A percentile compares a stretch with the other conserved stretches of the same genome.
phyloP scores from a whole-genome alignment of 2,329 filamentous ascomycete genomes.

The Tolypocladium pustulatum region DNA sequence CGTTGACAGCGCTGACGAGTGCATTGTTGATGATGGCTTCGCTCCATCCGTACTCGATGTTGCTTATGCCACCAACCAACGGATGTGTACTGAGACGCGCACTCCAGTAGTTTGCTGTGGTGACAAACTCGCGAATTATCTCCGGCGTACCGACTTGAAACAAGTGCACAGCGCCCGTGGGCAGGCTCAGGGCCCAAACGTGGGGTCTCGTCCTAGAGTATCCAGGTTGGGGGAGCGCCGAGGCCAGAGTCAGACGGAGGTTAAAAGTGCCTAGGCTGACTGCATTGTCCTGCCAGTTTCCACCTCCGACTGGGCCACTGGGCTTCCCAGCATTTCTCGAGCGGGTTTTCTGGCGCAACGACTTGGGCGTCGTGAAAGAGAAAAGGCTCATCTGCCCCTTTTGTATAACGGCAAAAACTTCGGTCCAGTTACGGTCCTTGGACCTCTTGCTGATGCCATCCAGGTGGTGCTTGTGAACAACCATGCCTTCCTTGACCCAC shows the following conservation, averaged over 20 bases:
- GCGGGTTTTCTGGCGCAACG: conserved; percentile 56
- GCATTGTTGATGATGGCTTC: conserved; percentile 64
- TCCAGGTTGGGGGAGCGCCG: conserved; percentile 76
- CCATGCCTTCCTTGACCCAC: conserved; percentile 93
- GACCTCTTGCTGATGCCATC: conserved; percentile 85
- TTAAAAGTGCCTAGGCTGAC: conserved; percentile 81
- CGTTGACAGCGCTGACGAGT: conserved; percentile 42
- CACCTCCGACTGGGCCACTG: conserved; percentile 70
- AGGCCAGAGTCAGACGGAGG: conserved; percentile 84
- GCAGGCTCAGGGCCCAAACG: conserved; percentile 88
- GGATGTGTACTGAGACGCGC: conserved; percentile 90
- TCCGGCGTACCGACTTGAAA: conserved; percentile 96
- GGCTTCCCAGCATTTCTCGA: conserved; percentile 37
- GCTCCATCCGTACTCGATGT: conserved; percentile 96
- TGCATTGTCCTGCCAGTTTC: conserved; percentile 97
- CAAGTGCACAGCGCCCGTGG: conserved; percentile 89
- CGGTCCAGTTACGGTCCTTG: conserved; percentile 88
- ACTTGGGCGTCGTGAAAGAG: conserved; percentile 79
- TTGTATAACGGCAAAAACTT: conserved; percentile 92
- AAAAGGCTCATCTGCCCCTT: conserved; percentile 92
- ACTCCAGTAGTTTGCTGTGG: conserved; percentile 95
- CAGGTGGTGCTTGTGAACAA: conserved; percentile 93
- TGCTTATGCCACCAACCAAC: conserved; percentile 83
- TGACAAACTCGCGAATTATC: conserved; percentile 89
- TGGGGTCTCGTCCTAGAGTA: conserved; percentile 86